Evolutionary conservation across 495 filamentous ascomycete species (phyloP).

Genomic region (Tuber brumale): DNA sequence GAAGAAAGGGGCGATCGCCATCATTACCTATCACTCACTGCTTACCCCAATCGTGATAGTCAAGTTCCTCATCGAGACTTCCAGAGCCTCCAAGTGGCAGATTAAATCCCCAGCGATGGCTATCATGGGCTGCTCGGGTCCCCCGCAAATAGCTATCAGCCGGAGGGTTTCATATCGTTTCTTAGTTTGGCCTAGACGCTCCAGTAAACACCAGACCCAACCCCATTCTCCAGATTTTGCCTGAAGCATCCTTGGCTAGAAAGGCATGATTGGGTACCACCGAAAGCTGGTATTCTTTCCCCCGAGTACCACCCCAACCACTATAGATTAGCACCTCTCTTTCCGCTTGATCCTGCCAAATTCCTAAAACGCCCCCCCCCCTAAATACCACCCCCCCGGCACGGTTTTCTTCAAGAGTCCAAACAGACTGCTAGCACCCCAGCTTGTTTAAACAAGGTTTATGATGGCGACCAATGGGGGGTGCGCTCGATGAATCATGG

Average conservation of each 20-base stretch:
- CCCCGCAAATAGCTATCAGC: neutral
- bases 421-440: neutral
- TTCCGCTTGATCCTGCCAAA: neutral
- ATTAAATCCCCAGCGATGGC: neutral
- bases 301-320: neutral
- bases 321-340: neutral
- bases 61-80: neutral
- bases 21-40: neutral
- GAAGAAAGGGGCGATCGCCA: neutral
- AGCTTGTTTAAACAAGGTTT: slow-evolving; percentile 1
- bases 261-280: neutral
- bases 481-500: neutral
- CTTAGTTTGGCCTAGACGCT: neutral
- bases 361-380: neutral
- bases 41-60: neutral
- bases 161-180: neutral
- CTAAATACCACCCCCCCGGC: neutral
- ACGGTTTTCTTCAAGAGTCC: neutral
- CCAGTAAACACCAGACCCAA: neutral
- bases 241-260: neutral
- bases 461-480: neutral
- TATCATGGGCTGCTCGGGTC: neutral
- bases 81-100: neutral
- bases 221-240: neutral
- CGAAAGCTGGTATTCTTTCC: neutral